These are phyloP conservation scores for Stereum hirsutum DNA, from an alignment of 1,284 basidiomycete species.

Conservation along the genomic window DNA sequence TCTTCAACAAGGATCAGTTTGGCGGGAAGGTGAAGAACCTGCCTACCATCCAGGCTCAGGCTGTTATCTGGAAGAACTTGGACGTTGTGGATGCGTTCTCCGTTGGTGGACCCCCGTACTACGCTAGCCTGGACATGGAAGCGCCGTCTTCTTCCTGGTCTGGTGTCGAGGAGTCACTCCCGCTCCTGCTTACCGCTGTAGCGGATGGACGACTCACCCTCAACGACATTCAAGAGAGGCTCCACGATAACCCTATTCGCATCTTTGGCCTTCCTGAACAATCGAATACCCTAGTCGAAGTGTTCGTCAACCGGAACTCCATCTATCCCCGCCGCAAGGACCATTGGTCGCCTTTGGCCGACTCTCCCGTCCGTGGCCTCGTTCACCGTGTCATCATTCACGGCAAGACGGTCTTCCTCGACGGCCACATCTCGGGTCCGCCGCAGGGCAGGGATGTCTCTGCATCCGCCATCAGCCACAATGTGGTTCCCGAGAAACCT, in stretches of 20 bases:
- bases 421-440: slow-evolving; percentile 68
- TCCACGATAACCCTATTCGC: slow-evolving; percentile 87
- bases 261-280: slow-evolving; percentile 92
- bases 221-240: slow-evolving; percentile 71
- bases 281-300: slow-evolving; percentile 84
- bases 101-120: slow-evolving; percentile 78
- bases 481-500: slow-evolving; percentile 11
- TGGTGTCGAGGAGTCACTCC: slow-evolving; percentile 85
- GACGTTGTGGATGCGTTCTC: slow-evolving; percentile 89
- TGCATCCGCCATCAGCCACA: slow-evolving; percentile 48
- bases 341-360: slow-evolving; percentile 83
- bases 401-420: slow-evolving; percentile 87
- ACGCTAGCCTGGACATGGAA: slow-evolving; percentile 62
- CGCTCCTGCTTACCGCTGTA: slow-evolving; percentile 84
- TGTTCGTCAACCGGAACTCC: slow-evolving; percentile 77
- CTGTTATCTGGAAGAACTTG: slow-evolving; percentile 82
- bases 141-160: slow-evolving; percentile 63
- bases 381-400: slow-evolving; percentile 91
- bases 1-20: slow-evolving; percentile 79
- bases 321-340: slow-evolving; percentile 41
- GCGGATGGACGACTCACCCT: slow-evolving; percentile 74
- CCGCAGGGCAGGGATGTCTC: slow-evolving; percentile 80
- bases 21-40: slow-evolving; percentile 51
- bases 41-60: slow-evolving; percentile 75
- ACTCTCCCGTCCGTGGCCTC: slow-evolving; percentile 58